Percentiles rank a stretch among this genome's conserved stretches.
phyloP scores from a whole-genome alignment of 768 basidiomycete species.

The Bullera alba region DNA sequence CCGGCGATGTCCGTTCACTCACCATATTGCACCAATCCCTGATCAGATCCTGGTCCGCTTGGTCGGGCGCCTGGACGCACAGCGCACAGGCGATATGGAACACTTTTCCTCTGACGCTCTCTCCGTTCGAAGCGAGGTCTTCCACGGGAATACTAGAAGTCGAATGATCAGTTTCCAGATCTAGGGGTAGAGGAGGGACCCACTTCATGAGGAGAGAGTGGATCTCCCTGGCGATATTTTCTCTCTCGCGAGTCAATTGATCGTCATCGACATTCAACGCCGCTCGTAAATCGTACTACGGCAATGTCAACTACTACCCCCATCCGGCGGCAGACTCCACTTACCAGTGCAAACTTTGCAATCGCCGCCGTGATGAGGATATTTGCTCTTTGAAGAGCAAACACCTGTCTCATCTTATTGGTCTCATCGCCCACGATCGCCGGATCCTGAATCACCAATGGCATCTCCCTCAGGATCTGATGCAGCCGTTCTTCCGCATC shows the following conservation, averaged over 20 bases:
- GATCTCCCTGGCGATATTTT: slow-evolving; percentile 36
- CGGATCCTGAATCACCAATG: slow-evolving; percentile 19
- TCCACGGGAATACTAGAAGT: slow-evolving; percentile 32
- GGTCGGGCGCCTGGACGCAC: slow-evolving; percentile 13
- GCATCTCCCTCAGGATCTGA: slow-evolving; percentile 19
- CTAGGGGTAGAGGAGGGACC: slow-evolving; percentile 3
- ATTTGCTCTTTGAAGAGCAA: slow-evolving; percentile 40
- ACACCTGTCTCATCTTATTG: slow-evolving; percentile 14
- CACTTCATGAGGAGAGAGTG: slow-evolving; percentile 36
- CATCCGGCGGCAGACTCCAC: slow-evolving; percentile 2
- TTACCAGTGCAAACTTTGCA: slow-evolving; percentile 40
- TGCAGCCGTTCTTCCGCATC: slow-evolving; percentile 30
- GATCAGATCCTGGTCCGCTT: slow-evolving; percentile 27
- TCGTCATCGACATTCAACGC: slow-evolving; percentile 33
- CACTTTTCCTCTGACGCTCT: slow-evolving; percentile 35
- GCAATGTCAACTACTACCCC: neutral
- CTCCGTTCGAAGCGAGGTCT: slow-evolving; percentile 38
- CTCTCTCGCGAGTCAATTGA: slow-evolving; percentile 26
- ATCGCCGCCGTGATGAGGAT: slow-evolving; percentile 40
- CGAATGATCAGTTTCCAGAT: neutral
- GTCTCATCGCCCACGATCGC: neutral
- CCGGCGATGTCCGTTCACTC: slow-evolving; percentile 4
- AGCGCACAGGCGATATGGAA: slow-evolving; percentile 40
- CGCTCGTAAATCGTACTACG: slow-evolving; percentile 32
- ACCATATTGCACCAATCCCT: slow-evolving; percentile 41